Evolutionary conservation across 495 filamentous ascomycete species (phyloP).

Genomic region (Trichoderma erinaceum): DNA sequence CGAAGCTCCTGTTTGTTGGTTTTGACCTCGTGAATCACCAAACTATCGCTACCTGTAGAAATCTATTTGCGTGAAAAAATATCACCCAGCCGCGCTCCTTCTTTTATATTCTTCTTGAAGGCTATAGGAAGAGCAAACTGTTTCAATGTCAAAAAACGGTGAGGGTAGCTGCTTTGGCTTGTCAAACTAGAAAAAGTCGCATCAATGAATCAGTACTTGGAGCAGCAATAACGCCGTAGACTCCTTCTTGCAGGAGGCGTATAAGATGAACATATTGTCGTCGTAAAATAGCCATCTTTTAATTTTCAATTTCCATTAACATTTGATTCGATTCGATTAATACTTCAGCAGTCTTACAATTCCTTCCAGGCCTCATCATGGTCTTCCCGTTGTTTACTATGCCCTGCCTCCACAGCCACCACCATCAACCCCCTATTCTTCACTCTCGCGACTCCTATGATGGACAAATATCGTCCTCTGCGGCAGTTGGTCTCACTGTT

Average conservation of each 20-base stretch:
- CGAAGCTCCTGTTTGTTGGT: background rate
- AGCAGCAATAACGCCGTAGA: background rate
- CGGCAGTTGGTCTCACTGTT: background rate
- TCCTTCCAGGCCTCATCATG: background rate
- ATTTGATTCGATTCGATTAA: background rate
- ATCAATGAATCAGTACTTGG: background rate
- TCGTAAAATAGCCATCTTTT: background rate
- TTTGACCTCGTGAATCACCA: background rate
- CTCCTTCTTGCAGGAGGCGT: background rate
- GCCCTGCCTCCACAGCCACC: conserved; percentile 5
- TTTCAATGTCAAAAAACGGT: background rate
- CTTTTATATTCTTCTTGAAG: background rate
- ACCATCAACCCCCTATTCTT: background rate
- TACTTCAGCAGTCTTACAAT: background rate
- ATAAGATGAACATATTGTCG: background rate
- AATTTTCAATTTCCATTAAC: background rate
- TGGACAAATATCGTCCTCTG: background rate
- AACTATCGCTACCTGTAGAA: background rate
- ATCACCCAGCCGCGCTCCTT: background rate
- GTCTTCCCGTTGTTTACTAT: background rate
- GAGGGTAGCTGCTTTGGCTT: background rate
- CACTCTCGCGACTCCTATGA: conserved; percentile 1
- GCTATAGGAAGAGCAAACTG: background rate
- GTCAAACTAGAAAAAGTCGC: background rate
- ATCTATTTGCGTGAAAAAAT: background rate